Evolutionary conservation across 352 stramenopile genomes (phyloP).

Genomic region (Phytopythium aichiense): DNA sequence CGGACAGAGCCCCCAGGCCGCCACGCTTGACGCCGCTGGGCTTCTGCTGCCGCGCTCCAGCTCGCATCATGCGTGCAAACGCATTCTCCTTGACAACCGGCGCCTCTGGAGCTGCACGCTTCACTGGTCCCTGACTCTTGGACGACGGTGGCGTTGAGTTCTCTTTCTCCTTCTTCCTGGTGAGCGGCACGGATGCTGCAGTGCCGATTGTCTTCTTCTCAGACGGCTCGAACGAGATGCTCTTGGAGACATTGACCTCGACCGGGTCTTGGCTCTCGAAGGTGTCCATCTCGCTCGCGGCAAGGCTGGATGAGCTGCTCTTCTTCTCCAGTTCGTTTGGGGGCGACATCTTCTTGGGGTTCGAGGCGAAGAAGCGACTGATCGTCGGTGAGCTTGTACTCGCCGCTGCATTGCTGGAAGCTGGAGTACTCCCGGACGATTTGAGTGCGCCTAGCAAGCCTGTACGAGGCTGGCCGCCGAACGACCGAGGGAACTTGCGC

Average conservation of each 20-base stretch:
- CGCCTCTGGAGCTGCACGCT: neutral
- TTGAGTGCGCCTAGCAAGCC: neutral
- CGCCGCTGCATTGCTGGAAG: neutral
- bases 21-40: conserved; percentile 53
- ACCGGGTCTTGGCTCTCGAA: conserved; percentile 54
- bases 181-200: neutral
- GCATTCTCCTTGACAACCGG: conserved; percentile 55
- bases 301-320: conserved; percentile 7
- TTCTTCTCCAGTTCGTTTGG: conserved; percentile 26
- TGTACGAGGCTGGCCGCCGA: conserved; percentile 2
- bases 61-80: conserved; percentile 78
- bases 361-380: conserved; percentile 43
- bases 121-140: neutral
- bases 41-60: conserved; percentile 49
- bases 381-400: conserved; percentile 15
- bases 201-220: conserved; percentile 18
- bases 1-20: neutral
- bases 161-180: conserved; percentile 26
- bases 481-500: conserved; percentile 23
- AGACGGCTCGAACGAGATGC: conserved; percentile 48
- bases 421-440: neutral
- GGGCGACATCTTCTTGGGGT: conserved; percentile 23
- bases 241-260: conserved; percentile 40
- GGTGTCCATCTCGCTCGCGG: neutral
- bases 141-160: conserved; percentile 28